These are phyloP conservation scores for Condylostoma magnum DNA, from an alignment of 169 alveolate species.

Conservation along the genomic window DNA sequence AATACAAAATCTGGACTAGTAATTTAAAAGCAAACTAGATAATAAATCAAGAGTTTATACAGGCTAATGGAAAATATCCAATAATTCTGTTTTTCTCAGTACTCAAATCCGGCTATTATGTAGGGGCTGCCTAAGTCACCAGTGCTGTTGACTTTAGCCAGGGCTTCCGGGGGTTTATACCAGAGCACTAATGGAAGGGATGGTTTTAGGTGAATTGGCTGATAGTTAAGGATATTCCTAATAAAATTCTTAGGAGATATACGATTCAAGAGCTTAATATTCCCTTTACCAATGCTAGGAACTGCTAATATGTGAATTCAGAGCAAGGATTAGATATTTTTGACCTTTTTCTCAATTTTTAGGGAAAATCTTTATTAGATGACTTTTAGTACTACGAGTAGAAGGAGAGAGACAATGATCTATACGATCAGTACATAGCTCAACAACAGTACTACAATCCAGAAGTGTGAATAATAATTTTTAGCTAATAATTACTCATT, in stretches of 20 bases:
- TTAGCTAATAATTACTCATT: too few relatives aligned
- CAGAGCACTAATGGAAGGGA: slow-evolving; percentile 44
- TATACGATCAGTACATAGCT: background rate
- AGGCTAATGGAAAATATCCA: slow-evolving; percentile 10
- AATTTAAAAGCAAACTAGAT: slow-evolving; percentile 35
- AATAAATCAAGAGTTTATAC: slow-evolving; percentile 30
- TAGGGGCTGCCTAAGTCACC: slow-evolving; percentile 44
- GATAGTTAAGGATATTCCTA: slow-evolving; percentile 49
- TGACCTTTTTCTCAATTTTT: background rate
- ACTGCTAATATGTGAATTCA: slow-evolving; percentile 39
- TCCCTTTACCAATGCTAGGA: slow-evolving; percentile 34
- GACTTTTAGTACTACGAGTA: slow-evolving; percentile 25
- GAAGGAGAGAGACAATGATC: background rate
- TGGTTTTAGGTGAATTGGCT: slow-evolving; percentile 46
- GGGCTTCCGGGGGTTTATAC: slow-evolving; percentile 41
- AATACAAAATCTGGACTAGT: slow-evolving; percentile 48
- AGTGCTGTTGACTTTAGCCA: slow-evolving; percentile 37
- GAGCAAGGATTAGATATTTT: slow-evolving; percentile 23
- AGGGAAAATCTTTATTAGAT: background rate
- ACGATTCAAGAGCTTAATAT: slow-evolving; percentile 1
- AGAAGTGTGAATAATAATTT: too few relatives aligned
- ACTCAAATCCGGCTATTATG: slow-evolving; percentile 22
- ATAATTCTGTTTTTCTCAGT: slow-evolving; percentile 40
- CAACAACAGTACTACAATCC: too few relatives aligned
- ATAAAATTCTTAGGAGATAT: slow-evolving; percentile 28